A percentile compares a stretch with the other conserved stretches of the same genome.
Evolutionary conservation across 192 early-diverging fungal species (phyloP).

Genomic region (Chytriomyces sp.): DNA sequence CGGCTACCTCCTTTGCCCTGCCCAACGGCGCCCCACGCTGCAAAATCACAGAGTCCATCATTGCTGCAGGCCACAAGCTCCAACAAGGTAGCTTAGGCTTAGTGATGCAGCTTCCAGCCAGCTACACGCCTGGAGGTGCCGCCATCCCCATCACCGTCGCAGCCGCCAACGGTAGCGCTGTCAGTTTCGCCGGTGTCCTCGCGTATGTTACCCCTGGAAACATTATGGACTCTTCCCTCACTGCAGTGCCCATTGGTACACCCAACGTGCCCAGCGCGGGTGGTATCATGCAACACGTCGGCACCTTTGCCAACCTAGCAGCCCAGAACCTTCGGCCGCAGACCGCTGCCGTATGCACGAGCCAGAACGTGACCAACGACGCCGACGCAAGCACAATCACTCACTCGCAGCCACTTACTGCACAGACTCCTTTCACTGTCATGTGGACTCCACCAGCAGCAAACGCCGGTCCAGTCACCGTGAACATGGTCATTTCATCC

Average conservation of each 20-base stretch:
- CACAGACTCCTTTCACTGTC: background rate
- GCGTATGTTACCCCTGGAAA: constrained; percentile 39
- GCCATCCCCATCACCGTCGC: constrained; percentile 21
- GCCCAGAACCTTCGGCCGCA: constrained; percentile 43
- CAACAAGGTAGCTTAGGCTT: background rate
- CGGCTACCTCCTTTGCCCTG: background rate
- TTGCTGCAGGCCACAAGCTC: constrained; percentile 1
- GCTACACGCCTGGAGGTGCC: constrained; percentile 25
- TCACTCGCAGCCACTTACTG: constrained; percentile 23
- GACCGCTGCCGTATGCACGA: constrained; percentile 37
- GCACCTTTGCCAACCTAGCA: background rate
- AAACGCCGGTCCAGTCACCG: constrained; percentile 10
- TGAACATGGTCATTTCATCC: constrained; percentile 27
- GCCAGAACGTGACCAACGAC: constrained; percentile 32
- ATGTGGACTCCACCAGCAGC: constrained; percentile 26
- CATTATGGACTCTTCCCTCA: constrained; percentile 19
- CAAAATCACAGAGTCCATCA: constrained; percentile 14
- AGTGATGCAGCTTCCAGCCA: constrained; percentile 5
- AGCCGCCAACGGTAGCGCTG: background rate
- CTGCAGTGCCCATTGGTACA: background rate
- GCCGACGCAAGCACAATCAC: constrained; percentile 40
- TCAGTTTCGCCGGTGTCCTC: constrained; percentile 32
- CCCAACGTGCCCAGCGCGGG: background rate
- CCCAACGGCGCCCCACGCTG: constrained; percentile 25
- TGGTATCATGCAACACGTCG: background rate